phyloP scores from a whole-genome alignment of 75 land plant species.

The Sequoia sempervirens region DNA sequence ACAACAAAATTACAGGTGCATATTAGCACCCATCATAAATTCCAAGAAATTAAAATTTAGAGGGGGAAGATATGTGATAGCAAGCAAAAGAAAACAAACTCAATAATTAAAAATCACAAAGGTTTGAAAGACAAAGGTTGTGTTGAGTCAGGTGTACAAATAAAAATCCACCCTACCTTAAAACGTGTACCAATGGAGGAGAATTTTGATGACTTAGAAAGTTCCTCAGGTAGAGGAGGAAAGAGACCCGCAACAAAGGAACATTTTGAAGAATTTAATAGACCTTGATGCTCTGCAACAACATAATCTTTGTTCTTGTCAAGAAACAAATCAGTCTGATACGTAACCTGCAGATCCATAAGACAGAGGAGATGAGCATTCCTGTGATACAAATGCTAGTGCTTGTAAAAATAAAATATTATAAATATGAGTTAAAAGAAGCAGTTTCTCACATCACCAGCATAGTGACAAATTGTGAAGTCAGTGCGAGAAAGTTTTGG shows the following conservation, averaged over 20 bases:
- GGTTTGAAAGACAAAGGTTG: background rate
- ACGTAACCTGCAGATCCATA: constrained; percentile 68
- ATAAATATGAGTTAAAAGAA: background rate
- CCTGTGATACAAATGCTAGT: background rate
- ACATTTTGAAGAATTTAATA: constrained; percentile 75
- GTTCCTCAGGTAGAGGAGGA: constrained; percentile 69
- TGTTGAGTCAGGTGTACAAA: background rate
- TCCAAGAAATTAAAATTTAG: background rate
- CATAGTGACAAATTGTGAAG: constrained; percentile 92
- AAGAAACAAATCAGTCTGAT: constrained; percentile 89
- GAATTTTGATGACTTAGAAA: constrained; percentile 83
- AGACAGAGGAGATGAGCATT: background rate
- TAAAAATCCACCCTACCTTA: constrained; percentile 43
- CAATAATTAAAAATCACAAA: background rate
- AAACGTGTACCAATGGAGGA: constrained; percentile 95
- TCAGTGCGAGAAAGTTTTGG: constrained; percentile 92
- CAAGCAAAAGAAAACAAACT: background rate
- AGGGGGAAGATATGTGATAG: background rate
- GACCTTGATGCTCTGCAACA: constrained; percentile 94
- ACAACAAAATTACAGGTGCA: background rate
- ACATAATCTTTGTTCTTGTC: constrained; percentile 99
- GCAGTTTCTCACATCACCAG: constrained; percentile 81
- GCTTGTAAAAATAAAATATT: background rate
- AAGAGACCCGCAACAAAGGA: constrained; percentile 82
- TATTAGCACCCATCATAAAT: background rate